Percentiles rank a stretch among this genome's conserved stretches.
Evolutionary conservation across 441 rosid species (phyloP).

Genomic region (Geranium incanum): DNA sequence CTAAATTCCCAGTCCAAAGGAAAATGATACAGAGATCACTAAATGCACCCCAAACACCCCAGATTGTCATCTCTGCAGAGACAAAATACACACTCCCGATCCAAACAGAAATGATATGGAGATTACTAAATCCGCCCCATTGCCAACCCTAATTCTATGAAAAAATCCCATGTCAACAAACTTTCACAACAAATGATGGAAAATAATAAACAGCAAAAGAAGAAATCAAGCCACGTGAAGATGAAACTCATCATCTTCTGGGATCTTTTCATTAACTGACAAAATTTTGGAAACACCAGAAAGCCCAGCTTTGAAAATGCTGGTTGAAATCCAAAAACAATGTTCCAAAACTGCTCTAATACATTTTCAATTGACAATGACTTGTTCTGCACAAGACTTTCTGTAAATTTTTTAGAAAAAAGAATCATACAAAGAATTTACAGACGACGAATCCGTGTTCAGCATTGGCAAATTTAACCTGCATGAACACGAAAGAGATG

Average conservation of each 20-base stretch:
- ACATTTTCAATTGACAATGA: conserved; percentile 19
- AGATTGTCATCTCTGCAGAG: too few relatives aligned
- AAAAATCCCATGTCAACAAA: too few relatives aligned
- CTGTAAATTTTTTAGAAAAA: conserved; percentile 22
- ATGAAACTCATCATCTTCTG: conserved; percentile 4
- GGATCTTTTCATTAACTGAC: background rate
- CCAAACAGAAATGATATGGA: too few relatives aligned
- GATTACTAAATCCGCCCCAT: too few relatives aligned
- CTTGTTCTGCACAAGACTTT: conserved; percentile 26
- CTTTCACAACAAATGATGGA: too few relatives aligned
- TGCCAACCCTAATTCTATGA: too few relatives aligned
- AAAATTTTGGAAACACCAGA: conserved; percentile 1
- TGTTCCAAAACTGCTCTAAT: conserved; percentile 14
- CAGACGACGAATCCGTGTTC: conserved; percentile 67
- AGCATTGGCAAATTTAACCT: conserved; percentile 91
- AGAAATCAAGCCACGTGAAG: conserved; percentile 8
- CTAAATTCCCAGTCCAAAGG: too few relatives aligned
- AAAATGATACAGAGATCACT: too few relatives aligned
- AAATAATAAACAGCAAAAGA: background rate
- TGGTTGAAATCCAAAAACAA: background rate
- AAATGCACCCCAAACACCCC: too few relatives aligned
- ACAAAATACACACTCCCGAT: too few relatives aligned
- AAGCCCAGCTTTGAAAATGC: background rate
- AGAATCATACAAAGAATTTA: conserved; percentile 44
- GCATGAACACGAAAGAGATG: conserved; percentile 86